Conservation (phyloP, 2,329 filamentous ascomycete genomes). For the Helotiales sp. region DNA sequence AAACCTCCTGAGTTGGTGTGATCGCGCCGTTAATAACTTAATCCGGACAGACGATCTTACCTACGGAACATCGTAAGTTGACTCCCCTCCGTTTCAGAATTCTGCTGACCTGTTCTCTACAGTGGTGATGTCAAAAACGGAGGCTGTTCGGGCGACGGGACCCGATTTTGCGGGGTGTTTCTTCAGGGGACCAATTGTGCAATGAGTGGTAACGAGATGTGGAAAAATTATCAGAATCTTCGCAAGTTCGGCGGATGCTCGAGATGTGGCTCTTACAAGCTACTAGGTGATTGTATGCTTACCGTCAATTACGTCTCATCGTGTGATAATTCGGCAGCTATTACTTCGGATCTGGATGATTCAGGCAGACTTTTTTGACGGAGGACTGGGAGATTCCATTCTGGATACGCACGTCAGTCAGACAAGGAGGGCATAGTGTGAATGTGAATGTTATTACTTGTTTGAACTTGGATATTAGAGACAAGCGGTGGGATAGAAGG, state of each 20-base stretch:
- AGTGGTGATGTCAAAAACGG: background rate
- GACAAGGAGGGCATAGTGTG: too few relatives aligned
- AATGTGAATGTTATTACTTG: too few relatives aligned
- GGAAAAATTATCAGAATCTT: background rate
- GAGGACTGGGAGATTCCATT: too few relatives aligned
- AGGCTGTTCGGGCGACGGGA: background rate
- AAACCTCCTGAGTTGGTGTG: background rate
- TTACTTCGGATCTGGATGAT: too few relatives aligned
- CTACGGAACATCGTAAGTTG: background rate
- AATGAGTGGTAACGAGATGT: constrained; percentile 8
- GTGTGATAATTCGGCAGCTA: background rate
- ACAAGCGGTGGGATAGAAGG: too few relatives aligned
- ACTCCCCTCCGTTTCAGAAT: too few relatives aligned
- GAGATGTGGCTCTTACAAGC: constrained; percentile 6
- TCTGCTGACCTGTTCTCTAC: too few relatives aligned
- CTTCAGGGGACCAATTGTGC: background rate
- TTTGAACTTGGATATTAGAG: too few relatives aligned
- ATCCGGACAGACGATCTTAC: background rate
- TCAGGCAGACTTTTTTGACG: background rate
- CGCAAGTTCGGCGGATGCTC: background rate
- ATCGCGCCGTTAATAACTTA: background rate
- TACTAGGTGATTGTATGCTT: background rate
- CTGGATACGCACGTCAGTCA: too few relatives aligned
- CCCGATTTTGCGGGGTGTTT: background rate
- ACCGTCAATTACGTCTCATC: background rate